Evolutionary conservation across 306 rosid genomes (phyloP).

Genomic region (Carpinus fangiana): DNA sequence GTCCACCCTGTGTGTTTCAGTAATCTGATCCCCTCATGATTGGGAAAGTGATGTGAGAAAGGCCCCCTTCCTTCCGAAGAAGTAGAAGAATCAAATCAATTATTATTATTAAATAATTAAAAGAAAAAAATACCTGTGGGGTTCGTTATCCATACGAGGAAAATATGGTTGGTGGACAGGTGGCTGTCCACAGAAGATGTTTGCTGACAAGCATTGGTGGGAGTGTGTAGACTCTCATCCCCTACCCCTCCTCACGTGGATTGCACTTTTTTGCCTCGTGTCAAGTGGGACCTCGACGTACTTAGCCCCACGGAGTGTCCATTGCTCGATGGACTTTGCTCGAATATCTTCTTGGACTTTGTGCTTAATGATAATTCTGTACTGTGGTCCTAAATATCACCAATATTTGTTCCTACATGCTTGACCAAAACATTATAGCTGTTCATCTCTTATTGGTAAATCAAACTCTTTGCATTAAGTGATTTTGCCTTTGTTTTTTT

Average conservation of each 20-base stretch:
- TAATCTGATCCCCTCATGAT: slow-evolving; percentile 19
- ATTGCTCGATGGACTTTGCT: not conserved
- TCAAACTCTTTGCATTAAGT: too few relatives aligned
- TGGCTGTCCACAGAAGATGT: not conserved
- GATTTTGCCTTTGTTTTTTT: too few relatives aligned
- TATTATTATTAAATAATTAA: too few relatives aligned
- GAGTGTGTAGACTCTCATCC: not conserved
- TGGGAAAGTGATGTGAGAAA: slow-evolving; percentile 34
- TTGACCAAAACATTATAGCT: not conserved
- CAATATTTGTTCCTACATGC: not conserved
- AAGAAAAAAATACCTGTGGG: slow-evolving; percentile 1
- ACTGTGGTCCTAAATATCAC: slow-evolving; percentile 3
- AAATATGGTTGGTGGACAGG: slow-evolving; percentile 8
- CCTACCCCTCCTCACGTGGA: not conserved
- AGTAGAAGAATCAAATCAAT: not conserved
- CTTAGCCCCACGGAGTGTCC: not conserved
- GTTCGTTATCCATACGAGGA: slow-evolving; percentile 17
- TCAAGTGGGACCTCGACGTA: slow-evolving; percentile 13
- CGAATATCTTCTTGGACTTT: not conserved
- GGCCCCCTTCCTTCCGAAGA: not conserved
- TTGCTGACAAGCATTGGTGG: slow-evolving; percentile 18
- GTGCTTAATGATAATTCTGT: not conserved
- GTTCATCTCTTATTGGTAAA: too few relatives aligned
- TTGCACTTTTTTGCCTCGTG: slow-evolving; percentile 7
- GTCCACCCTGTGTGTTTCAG: slow-evolving; percentile 38